Conservation (phyloP, 2,329 filamentous ascomycete species). For the Xylariaceae sp. region DNA sequence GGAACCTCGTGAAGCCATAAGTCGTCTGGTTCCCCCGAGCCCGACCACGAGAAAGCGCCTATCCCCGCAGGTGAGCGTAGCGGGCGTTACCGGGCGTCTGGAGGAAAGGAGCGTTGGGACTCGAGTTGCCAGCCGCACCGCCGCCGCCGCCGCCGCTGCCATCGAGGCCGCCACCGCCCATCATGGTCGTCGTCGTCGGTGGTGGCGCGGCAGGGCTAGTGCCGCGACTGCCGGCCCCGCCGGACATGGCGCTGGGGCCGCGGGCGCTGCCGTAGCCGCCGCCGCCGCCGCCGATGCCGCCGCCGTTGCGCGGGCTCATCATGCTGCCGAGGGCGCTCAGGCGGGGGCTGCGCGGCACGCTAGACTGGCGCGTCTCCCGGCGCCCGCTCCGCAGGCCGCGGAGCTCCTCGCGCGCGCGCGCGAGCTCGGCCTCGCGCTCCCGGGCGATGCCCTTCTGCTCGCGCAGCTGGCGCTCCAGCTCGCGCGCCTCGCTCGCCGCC, state of each 20-base stretch:
- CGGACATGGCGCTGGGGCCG: too few species aligned
- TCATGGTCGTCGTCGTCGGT: too few species aligned
- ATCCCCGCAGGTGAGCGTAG: conserved; percentile 31
- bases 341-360: conserved; percentile 51
- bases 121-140: too few species aligned
- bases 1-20: too few species aligned
- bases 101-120: conserved; percentile 28
- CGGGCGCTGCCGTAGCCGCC: conserved; percentile 18
- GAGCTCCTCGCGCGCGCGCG: conserved; percentile 41
- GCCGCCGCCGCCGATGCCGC: conserved; percentile 25
- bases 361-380: conserved; percentile 48
- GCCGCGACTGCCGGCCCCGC: not conserved
- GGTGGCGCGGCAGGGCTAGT: conserved; percentile 1
- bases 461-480: conserved; percentile 30
- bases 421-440: conserved; percentile 47
- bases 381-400: conserved; percentile 39
- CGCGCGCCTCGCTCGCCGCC: conserved; percentile 25
- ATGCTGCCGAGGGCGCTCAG: conserved; percentile 32
- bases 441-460: conserved; percentile 34
- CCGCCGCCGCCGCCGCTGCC: not conserved
- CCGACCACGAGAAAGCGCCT: conserved; percentile 7
- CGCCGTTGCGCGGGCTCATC: conserved; percentile 40
- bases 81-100: conserved; percentile 28
- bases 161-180: not conserved
- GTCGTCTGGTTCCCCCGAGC: too few species aligned